phyloP scores from a whole-genome alignment of 1,284 basidiomycete species.

The Golubevia pallescens region DNA sequence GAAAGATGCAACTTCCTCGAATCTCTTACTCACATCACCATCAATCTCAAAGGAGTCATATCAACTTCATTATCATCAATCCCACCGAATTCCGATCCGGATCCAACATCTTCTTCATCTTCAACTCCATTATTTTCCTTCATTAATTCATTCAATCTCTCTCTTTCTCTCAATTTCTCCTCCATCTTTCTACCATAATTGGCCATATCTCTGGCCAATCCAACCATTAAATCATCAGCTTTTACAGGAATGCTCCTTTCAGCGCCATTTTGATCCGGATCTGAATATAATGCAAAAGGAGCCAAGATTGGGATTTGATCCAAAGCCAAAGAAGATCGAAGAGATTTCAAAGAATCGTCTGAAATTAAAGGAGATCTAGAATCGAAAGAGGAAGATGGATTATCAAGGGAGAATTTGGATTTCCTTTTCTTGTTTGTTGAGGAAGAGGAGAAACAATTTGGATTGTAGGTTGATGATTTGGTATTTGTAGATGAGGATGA shows the following conservation, averaged over 20 bases:
- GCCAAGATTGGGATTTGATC: constrained; percentile 55
- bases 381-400: neutral
- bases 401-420: too few species aligned
- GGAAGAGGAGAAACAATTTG: too few species aligned
- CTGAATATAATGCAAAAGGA: constrained; percentile 51
- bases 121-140: neutral
- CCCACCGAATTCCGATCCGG: too few species aligned
- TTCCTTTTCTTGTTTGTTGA: too few species aligned
- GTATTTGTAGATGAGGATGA: too few species aligned
- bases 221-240: constrained; percentile 58
- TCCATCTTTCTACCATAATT: constrained; percentile 19
- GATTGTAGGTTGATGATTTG: too few species aligned
- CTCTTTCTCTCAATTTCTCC: constrained; percentile 1
- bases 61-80: constrained; percentile 27
- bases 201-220: constrained; percentile 54
- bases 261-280: constrained; percentile 29
- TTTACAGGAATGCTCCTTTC: constrained; percentile 45
- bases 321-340: constrained; percentile 36
- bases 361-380: constrained; percentile 41
- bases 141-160: constrained; percentile 1
- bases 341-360: constrained; percentile 33
- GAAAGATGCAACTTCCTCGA: neutral
- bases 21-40: constrained; percentile 41
- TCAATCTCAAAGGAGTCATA: constrained; percentile 56
- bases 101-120: neutral